Conservation (phyloP, 768 basidiomycete genomes). For the Tulasnella sp. region DNA sequence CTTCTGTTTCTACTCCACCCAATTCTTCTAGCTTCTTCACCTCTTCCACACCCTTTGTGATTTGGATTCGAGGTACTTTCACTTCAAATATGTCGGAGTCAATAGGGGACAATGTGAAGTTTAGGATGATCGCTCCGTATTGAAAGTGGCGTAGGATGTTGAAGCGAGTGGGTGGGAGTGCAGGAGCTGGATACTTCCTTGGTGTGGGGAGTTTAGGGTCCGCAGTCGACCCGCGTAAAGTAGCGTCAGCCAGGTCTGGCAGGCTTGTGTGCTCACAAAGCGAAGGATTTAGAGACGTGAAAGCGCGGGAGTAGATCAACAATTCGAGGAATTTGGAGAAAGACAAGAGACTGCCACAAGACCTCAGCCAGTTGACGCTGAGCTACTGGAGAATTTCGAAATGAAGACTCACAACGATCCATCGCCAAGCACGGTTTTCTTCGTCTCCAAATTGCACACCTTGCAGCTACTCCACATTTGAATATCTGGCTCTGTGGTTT, state of each 20-base stretch:
- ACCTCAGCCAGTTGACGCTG: not conserved
- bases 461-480: slow-evolving; percentile 42
- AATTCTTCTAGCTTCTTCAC: slow-evolving; percentile 18
- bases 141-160: slow-evolving; percentile 36
- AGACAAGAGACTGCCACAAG: slow-evolving; percentile 35
- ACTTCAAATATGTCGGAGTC: slow-evolving; percentile 52
- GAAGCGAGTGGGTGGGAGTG: slow-evolving; percentile 26
- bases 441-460: slow-evolving; percentile 34
- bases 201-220: slow-evolving; percentile 21
- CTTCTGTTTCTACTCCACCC: not conserved
- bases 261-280: slow-evolving; percentile 36
- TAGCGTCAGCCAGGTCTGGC: not conserved
- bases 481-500: too few relatives aligned
- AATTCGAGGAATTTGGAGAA: slow-evolving; percentile 50
- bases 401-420: slow-evolving; percentile 41
- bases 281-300: slow-evolving; percentile 24
- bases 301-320: slow-evolving; percentile 37
- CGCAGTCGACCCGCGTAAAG: too few relatives aligned
- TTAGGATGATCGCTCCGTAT: slow-evolving; percentile 29
- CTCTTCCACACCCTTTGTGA: slow-evolving; percentile 26
- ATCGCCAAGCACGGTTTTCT: slow-evolving; percentile 32
- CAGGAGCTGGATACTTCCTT: slow-evolving; percentile 18
- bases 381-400: not conserved
- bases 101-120: slow-evolving; percentile 34
- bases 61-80: slow-evolving; percentile 48